phyloP scores from a whole-genome alignment of 768 basidiomycete genomes.

The Leucocoprinus leucothites region DNA sequence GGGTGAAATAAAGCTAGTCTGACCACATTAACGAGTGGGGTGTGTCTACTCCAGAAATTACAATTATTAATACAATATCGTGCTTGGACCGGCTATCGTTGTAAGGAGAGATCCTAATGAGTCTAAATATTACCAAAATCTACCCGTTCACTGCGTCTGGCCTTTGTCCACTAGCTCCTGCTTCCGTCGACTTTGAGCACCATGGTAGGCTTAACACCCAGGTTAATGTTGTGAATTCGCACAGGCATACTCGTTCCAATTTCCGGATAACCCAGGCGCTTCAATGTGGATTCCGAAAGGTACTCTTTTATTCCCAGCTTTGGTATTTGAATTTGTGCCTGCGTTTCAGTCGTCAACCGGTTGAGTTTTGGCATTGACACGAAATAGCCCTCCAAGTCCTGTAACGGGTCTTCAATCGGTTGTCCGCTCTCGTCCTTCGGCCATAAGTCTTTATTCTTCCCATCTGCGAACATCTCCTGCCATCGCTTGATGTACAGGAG shows the following conservation, averaged over 20 bases:
- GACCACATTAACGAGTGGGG: no score
- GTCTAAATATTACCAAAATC: no score
- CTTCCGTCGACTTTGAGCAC: not conserved
- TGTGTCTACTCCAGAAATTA: not conserved
- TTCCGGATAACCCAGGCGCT: not conserved
- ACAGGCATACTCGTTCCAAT: constrained; percentile 15
- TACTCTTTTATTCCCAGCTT: constrained; percentile 20
- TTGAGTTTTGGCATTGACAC: constrained; percentile 14
- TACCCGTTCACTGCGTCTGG: no score
- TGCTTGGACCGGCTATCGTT: no score
- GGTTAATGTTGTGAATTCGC: constrained; percentile 22
- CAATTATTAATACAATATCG: constrained; percentile 3
- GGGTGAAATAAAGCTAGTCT: no score
- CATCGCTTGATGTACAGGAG: constrained; percentile 35
- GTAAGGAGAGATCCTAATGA: no score
- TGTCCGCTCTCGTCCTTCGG: not conserved
- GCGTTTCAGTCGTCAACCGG: constrained; percentile 4
- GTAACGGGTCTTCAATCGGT: constrained; percentile 21
- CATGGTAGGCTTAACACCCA: constrained; percentile 26
- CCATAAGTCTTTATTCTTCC: constrained; percentile 8
- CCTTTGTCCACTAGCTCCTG: no score
- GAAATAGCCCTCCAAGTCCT: constrained; percentile 21
- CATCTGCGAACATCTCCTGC: constrained; percentile 18
- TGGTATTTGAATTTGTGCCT: constrained; percentile 20
- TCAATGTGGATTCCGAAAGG: not conserved